Base-by-base conservation (phyloP, 345 rosid genomes). In the Populus tremula region DNA sequence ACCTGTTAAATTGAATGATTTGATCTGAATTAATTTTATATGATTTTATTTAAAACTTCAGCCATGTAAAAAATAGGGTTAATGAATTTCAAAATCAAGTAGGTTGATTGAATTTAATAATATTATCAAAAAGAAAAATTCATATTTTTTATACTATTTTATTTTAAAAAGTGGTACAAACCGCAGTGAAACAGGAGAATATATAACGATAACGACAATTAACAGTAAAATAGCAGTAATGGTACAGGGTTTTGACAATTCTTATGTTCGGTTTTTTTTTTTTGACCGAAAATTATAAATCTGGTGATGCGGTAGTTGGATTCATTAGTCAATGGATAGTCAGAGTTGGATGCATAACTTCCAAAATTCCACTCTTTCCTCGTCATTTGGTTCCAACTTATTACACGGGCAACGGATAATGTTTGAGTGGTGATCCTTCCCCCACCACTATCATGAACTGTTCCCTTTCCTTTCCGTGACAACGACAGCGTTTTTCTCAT, bases 21-120 rank as follows among this genome's bases (percentile, higher is more conserved):
- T 1, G 3, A 0, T 31, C 0, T 31, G 3, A 31, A 31, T 31
- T 0, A 31, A 2, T 31, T 31, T 31, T 31, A 31, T 31, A 31
- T 2, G 0, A 0, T 31, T 31, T 2, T 2, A 31, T 31, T 31
- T 0, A 31, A 31, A 31, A 31, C 0, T 31, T 31, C 2, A 31
- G 2, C 0, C 0, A 2, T 31, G 0, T 31, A 31, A 31, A 2
- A 31, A 31, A 0, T 31, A 0, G 33, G 3, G 3, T 31, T 31
- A 2, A 31, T 2, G 1, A 31, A 2, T 31, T 31, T 31, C 31
- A 31, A 31, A 31, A 31, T 31, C 2, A 2, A 29, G 2, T 29
- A 29, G 31, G 2, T 29, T 31, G 33, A 31, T 31, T 2, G 3
- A 31, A 31, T 2, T 31, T 31, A 31, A 31, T 31, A 31, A 31